These are phyloP conservation scores for Lichtheimia corymbifera DNA, from an alignment of 371 early-diverging fungal genomes.

Conservation along the genomic window DNA sequence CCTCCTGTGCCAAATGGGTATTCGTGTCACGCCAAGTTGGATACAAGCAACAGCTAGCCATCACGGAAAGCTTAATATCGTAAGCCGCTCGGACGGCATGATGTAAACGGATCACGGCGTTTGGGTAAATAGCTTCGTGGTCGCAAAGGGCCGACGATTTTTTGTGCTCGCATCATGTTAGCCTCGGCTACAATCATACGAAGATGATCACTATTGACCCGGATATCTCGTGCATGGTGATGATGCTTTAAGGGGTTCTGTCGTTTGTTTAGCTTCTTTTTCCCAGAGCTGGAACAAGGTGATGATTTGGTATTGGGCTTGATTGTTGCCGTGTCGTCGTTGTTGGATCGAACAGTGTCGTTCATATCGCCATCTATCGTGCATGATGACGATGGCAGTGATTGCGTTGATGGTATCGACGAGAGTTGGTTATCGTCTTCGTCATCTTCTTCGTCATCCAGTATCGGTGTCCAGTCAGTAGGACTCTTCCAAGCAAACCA, in stretches of 20 bases:
- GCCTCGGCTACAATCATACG: conserved; percentile 64
- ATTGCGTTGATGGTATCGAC: neutral
- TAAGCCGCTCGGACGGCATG: conserved; percentile 30
- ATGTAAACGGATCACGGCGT: conserved; percentile 35
- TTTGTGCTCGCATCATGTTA: conserved; percentile 63
- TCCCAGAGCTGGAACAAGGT: neutral
- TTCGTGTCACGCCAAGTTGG: neutral
- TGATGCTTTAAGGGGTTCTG: neutral
- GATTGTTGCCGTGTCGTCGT: neutral
- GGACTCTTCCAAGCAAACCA: conserved; percentile 26
- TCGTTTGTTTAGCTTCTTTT: conserved; percentile 1
- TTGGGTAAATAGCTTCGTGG: conserved; percentile 54
- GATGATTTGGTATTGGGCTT: neutral
- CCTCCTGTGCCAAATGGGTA: neutral
- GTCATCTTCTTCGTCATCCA: conserved; percentile 7
- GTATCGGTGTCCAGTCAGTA: conserved; percentile 31
- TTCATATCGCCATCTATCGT: neutral
- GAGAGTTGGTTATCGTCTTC: neutral
- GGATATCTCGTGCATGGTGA: conserved; percentile 38
- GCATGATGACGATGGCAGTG: conserved; percentile 2
- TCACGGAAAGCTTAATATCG: conserved; percentile 4
- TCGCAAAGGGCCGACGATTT: conserved; percentile 58
- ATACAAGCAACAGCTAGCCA: no score
- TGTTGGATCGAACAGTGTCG: neutral
- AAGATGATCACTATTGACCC: conserved; percentile 55